phyloP scores from a whole-genome alignment of 2,329 filamentous ascomycete species.

The Coniosporium tulheliwenetii region DNA sequence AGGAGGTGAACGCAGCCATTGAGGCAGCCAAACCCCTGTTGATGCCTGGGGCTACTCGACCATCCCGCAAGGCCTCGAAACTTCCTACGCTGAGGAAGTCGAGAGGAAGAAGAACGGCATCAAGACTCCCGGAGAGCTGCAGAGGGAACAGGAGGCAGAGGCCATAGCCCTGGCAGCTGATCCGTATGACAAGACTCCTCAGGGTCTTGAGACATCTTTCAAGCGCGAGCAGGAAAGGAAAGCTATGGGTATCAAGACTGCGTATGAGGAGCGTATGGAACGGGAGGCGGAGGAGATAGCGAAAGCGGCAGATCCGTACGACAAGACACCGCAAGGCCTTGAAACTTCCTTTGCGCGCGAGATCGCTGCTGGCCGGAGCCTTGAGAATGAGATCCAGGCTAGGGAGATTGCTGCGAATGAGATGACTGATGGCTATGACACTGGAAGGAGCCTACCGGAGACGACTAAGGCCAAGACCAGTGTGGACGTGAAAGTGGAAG shows the following conservation, averaged over 20 bases:
- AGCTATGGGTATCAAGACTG: neutral
- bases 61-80: slow-evolving; percentile 31
- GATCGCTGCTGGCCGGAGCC: neutral
- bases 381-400: neutral
- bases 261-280: slow-evolving; percentile 2
- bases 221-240: neutral
- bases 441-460: neutral
- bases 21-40: neutral
- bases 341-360: slow-evolving; percentile 6
- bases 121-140: neutral
- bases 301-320: slow-evolving; percentile 5
- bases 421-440: neutral
- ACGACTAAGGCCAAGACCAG: neutral
- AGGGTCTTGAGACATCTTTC: slow-evolving; percentile 1
- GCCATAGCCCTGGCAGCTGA: neutral
- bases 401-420: neutral
- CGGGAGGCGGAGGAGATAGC: slow-evolving; percentile 1
- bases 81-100: slow-evolving; percentile 30
- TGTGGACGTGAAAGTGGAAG: too few relatives aligned
- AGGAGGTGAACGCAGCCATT: neutral
- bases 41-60: slow-evolving; percentile 4
- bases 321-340: slow-evolving; percentile 6
- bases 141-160: neutral
- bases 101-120: slow-evolving; percentile 10
- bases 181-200: slow-evolving; percentile 1